Conservation (phyloP, 495 filamentous ascomycete genomes). For the Neurospora sp. region DNA sequence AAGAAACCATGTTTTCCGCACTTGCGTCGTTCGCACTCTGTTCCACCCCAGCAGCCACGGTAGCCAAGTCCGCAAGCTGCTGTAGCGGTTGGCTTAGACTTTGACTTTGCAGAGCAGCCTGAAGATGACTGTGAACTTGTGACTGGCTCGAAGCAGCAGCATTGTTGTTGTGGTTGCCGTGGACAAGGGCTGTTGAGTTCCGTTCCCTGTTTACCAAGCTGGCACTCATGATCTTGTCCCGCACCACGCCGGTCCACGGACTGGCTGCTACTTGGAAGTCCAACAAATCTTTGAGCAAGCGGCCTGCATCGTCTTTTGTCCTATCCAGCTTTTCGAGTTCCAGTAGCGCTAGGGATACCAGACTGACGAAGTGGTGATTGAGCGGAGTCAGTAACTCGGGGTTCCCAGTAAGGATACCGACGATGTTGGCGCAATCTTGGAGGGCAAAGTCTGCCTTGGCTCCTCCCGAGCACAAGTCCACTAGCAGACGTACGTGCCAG, state of each 20-base stretch:
- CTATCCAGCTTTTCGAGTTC: constrained; percentile 42
- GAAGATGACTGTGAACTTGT: constrained; percentile 12
- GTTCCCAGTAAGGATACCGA: constrained; percentile 44
- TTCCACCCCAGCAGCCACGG: constrained; percentile 23
- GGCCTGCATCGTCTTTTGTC: constrained; percentile 24
- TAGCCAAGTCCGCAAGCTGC: constrained; percentile 55
- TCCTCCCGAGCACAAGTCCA: constrained; percentile 43
- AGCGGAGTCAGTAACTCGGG: constrained; percentile 52
- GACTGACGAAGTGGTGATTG: constrained; percentile 61
- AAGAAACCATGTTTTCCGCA: constrained; percentile 5
- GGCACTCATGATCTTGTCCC: constrained; percentile 32
- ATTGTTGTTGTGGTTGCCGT: neutral
- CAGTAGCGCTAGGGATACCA: constrained; percentile 58
- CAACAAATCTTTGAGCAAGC: constrained; percentile 24
- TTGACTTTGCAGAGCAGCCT: neutral
- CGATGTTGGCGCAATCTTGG: constrained; percentile 49
- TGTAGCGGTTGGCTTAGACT: constrained; percentile 28
- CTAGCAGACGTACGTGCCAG: constrained; percentile 62
- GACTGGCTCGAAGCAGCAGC: constrained; percentile 8
- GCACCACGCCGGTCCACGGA: constrained; percentile 38
- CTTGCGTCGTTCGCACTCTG: constrained; percentile 9
- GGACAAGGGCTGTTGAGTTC: neutral
- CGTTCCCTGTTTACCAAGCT: constrained; percentile 6
- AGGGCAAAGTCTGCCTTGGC: constrained; percentile 40
- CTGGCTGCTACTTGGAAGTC: constrained; percentile 24